Conservation (phyloP, 148 eudicot genomes). For the Camellia sinensis region DNA sequence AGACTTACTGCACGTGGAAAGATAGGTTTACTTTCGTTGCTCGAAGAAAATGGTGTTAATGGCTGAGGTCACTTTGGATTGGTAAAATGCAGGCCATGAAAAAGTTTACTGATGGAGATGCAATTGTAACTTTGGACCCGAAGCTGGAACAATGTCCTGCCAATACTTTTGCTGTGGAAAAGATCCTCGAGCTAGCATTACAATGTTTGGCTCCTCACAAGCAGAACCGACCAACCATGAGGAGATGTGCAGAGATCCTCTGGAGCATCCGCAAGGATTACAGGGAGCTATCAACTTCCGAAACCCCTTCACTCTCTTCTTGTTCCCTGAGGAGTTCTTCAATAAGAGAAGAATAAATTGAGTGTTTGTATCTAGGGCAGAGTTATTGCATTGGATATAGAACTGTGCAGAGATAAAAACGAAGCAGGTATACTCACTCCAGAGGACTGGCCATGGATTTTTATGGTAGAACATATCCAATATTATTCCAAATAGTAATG, state of each 20-base stretch:
- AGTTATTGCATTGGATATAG: not conserved
- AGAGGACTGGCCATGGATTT: no score
- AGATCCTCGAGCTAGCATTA: conserved; percentile 61
- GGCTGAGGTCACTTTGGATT: not conserved
- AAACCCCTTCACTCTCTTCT: conserved; percentile 25
- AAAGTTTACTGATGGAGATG: conserved; percentile 72
- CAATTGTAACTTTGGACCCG: conserved; percentile 61
- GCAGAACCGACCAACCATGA: conserved; percentile 67
- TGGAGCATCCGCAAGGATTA: conserved; percentile 83
- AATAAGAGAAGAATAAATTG: conserved; percentile 18
- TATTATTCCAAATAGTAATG: no score
- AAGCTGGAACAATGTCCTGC: conserved; percentile 51
- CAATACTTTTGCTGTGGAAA: conserved; percentile 51
- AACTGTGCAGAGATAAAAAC: not conserved
- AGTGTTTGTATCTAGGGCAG: not conserved
- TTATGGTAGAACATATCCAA: no score
- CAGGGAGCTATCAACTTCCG: conserved; percentile 37
- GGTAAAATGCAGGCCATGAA: conserved; percentile 55
- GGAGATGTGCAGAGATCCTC: conserved; percentile 69
- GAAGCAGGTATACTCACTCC: not conserved
- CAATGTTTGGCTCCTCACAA: conserved; percentile 65
- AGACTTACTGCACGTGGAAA: no score
- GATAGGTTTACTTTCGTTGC: no score
- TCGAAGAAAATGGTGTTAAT: no score
- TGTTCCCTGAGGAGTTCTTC: conserved; percentile 26